phyloP scores from a whole-genome alignment of 768 basidiomycete genomes.

The Saitozyma sp. region DNA sequence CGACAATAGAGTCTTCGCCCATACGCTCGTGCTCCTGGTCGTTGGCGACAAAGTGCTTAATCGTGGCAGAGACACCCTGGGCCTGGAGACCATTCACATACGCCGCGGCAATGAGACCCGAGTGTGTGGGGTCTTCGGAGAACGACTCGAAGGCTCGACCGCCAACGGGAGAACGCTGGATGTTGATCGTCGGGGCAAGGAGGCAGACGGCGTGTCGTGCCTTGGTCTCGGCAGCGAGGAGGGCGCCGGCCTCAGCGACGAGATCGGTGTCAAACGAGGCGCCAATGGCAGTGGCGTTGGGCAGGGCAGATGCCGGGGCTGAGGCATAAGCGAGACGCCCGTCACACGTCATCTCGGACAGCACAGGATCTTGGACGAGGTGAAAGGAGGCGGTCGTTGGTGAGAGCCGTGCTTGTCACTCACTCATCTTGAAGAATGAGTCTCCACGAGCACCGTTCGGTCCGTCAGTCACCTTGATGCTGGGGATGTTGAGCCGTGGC shows the following conservation, averaged over 20 bases:
- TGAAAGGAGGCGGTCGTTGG: background rate
- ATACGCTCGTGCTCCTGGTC: slow-evolving; percentile 70
- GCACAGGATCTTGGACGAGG: too few species aligned
- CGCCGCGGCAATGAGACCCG: slow-evolving; percentile 63
- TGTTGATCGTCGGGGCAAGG: slow-evolving; percentile 74
- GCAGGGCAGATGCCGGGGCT: slow-evolving; percentile 64
- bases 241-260: slow-evolving; percentile 60
- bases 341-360: too few species aligned
- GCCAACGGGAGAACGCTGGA: slow-evolving; percentile 58
- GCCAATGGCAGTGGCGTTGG: slow-evolving; percentile 69
- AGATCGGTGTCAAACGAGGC: slow-evolving; percentile 69
- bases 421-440: slow-evolving; percentile 45
- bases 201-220: slow-evolving; percentile 63
- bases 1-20: slow-evolving; percentile 52
- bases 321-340: slow-evolving; percentile 8
- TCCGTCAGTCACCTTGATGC: slow-evolving; percentile 71
- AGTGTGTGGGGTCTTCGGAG: slow-evolving; percentile 69
- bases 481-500: slow-evolving; percentile 53
- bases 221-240: slow-evolving; percentile 68
- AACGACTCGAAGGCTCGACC: slow-evolving; percentile 65
- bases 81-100: slow-evolving; percentile 71
- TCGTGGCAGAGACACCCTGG: slow-evolving; percentile 66
- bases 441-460: slow-evolving; percentile 70
- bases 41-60: slow-evolving; percentile 71
- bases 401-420: slow-evolving; percentile 45